These are phyloP conservation scores for Pestalotiopsis sp. DNA, from an alignment of 2,329 filamentous ascomycete genomes.

Conservation along the genomic window DNA sequence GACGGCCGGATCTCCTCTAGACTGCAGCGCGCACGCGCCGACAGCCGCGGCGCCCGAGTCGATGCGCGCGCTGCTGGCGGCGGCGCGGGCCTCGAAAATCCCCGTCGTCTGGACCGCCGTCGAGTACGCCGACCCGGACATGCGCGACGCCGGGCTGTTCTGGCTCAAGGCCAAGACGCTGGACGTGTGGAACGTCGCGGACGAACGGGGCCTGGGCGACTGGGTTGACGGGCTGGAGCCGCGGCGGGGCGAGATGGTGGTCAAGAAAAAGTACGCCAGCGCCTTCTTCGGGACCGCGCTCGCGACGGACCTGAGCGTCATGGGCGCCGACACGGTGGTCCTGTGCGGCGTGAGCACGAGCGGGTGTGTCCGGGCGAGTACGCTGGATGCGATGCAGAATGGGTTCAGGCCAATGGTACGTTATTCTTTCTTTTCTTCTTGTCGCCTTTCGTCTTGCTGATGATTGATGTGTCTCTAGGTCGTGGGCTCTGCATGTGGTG, in stretches of 20 bases:
- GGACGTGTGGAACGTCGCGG: conserved; percentile 42
- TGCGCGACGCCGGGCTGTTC: conserved; percentile 48
- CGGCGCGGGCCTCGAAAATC: conserved; percentile 38
- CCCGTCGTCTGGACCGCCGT: conserved; percentile 49
- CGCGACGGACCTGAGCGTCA: conserved; percentile 39
- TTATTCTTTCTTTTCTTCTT: not conserved
- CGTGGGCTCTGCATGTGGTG: conserved; percentile 47
- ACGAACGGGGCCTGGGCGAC: conserved; percentile 39
- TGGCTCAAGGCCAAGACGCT: conserved; percentile 45
- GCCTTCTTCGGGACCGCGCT: conserved; percentile 50
- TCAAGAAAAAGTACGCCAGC: conserved; percentile 46
- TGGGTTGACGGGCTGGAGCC: conserved; percentile 44
- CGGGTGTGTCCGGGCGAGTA: conserved; percentile 47
- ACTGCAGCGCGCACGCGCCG: conserved; percentile 38
- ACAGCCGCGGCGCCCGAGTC: conserved; percentile 37
- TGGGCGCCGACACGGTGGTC: conserved; percentile 45
- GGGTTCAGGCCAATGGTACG: conserved; percentile 48
- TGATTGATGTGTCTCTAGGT: conserved; percentile 30
- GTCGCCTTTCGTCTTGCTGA: not conserved
- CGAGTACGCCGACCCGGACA: conserved; percentile 43
- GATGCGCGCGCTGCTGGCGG: conserved; percentile 41
- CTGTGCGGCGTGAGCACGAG: conserved; percentile 51
- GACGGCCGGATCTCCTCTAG: conserved; percentile 43
- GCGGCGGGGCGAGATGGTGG: conserved; percentile 33
- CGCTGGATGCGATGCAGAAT: conserved; percentile 46